Evolutionary conservation across 805 yeast species (phyloP), one percentile per base, ranked within the genome.

Genomic region (Cyberlindnera maclurae): DNA sequence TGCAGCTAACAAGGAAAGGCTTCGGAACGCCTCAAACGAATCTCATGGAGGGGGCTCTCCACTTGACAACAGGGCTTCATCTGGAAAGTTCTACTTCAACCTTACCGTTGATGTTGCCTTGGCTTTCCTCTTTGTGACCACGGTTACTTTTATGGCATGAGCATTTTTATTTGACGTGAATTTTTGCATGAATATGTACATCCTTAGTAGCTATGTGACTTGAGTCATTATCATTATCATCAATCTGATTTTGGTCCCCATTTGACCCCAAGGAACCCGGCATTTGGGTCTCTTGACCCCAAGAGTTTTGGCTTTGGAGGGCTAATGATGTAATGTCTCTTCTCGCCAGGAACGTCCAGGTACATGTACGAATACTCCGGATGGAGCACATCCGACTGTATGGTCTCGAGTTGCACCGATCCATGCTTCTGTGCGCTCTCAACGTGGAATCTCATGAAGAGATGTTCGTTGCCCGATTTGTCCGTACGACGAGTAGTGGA

Each of bases 401-500:
- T 68, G 38, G 93, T 90, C 60, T 89, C 96, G 49, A 87, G 69
- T 42, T 80, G 77, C 3, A 83, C 95, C 12, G 79, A 66, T 10
- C 86, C 96, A 43, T 73, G 73, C 39, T 65, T 74, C 16, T 67
- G 58, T 26, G 71, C 72, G 31, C 94, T 79, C 57, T 85, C 89
- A 31, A 89, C 90, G 53, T 82, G 88, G 61, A 88, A 88, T 57
- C 82, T 78, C 93, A 89, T 82, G 42, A 78, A 67, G 51, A 84
- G 68, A 50, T 83, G 94, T 48, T 84, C 93, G 50, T 78, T 75
- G 2, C 95, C 95, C 42, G 81, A 80, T 44, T 75, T 72, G 37
- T 82, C 95, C 40, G 75, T 62, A 43, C 79, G 69, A 40, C 84
- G 73, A 17, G 71, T 63, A 12, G 93, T 76, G 35, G 78, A 76